These are phyloP conservation scores for Botrytis deweyae DNA, from an alignment of 2,329 filamentous ascomycete species.

Conservation along the genomic window DNA sequence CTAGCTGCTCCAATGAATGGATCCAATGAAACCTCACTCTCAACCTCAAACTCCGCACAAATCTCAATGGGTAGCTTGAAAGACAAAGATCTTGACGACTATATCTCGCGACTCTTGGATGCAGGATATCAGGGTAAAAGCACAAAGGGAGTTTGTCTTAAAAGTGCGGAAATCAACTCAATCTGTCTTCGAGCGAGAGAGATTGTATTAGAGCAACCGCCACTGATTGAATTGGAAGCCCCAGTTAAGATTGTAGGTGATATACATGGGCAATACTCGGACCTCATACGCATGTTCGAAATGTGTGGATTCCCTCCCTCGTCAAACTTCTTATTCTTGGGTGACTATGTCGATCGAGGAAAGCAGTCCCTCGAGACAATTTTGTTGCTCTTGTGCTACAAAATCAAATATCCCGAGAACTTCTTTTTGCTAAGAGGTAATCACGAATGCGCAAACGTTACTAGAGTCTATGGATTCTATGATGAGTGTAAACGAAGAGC, in stretches of 20 bases:
- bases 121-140: constrained; percentile 95
- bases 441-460: constrained; percentile 96
- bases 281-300: constrained; percentile 94
- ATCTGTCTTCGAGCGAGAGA: constrained; percentile 90
- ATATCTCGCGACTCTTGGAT: constrained; percentile 91
- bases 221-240: constrained; percentile 85
- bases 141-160: constrained; percentile 94
- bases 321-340: constrained; percentile 90
- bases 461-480: constrained; percentile 94
- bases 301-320: constrained; percentile 96
- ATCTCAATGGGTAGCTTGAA: constrained; percentile 91
- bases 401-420: constrained; percentile 95
- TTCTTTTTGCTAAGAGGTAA: constrained; percentile 95
- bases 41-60: constrained; percentile 47
- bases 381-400: constrained; percentile 88
- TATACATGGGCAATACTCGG: constrained; percentile 94
- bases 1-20: constrained; percentile 41
- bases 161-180: constrained; percentile 94
- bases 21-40: constrained; percentile 42
- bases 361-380: constrained; percentile 97
- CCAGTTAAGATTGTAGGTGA: constrained; percentile 98
- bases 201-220: constrained; percentile 86
- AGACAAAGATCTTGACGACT: constrained; percentile 91
- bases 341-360: constrained; percentile 94
- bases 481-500: constrained; percentile 96